A percentile compares a stretch with the other conserved stretches of the same genome.
Evolutionary conservation across 192 early-diverging fungal genomes (phyloP).

Genomic region (Borealophlyctis nickersoniae): DNA sequence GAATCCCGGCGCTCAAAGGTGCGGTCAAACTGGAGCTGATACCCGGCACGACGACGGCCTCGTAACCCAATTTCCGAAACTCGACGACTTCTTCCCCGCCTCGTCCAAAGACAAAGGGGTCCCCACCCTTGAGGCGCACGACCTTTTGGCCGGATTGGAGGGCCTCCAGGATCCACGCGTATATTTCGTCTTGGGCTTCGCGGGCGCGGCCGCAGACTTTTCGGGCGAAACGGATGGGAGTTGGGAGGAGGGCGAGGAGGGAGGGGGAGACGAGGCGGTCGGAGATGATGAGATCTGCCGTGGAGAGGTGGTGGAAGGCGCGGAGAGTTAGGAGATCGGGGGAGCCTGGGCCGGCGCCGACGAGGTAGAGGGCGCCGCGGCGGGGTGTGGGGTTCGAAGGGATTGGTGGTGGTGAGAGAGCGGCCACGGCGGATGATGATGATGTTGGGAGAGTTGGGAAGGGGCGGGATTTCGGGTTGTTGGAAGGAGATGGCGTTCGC

Average conservation of each 20-base stretch:
- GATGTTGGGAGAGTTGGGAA: no score
- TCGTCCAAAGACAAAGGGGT: conserved; percentile 89
- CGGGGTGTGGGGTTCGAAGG: conserved; percentile 11
- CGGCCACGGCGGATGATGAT: no score
- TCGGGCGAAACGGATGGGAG: conserved; percentile 54
- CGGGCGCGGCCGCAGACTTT: conserved; percentile 70
- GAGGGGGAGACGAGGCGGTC: conserved; percentile 50
- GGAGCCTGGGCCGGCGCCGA: conserved; percentile 86
- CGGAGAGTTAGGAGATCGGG: conserved; percentile 71
- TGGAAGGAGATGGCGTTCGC: no score
- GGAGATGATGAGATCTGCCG: conserved; percentile 81
- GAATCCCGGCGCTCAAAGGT: conserved; percentile 72
- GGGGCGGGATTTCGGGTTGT: no score
- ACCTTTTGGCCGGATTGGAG: conserved; percentile 64
- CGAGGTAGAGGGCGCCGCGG: conserved; percentile 42
- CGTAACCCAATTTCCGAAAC: conserved; percentile 68
- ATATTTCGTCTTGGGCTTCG: conserved; percentile 72
- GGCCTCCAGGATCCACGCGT: conserved; percentile 71
- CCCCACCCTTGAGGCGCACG: conserved; percentile 88
- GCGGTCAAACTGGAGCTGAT: conserved; percentile 76
- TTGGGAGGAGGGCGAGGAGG: conserved; percentile 61
- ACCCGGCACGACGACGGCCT: conserved; percentile 65
- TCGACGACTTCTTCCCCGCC: conserved; percentile 84
- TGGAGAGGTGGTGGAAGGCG: conserved; percentile 39
- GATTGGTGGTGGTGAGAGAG: no score